Percentiles rank a stretch among this genome's conserved stretches.
phyloP scores from a whole-genome alignment of 169 alveolate species.

The Plasmodium vinckei region DNA sequence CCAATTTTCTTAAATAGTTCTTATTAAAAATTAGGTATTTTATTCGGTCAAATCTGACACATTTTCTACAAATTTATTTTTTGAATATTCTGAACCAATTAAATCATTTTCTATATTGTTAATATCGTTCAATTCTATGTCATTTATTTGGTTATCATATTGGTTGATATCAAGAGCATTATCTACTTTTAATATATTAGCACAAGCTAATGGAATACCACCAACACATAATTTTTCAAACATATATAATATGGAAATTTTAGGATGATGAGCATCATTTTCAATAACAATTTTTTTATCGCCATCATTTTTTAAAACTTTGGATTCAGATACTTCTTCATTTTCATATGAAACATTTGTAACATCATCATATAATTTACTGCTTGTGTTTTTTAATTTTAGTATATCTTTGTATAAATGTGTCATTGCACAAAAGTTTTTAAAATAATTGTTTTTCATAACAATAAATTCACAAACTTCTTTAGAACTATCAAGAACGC shows the following conservation, averaged over 20 bases:
- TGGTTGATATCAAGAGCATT: conserved; percentile 46
- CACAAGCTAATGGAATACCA: conserved; percentile 71
- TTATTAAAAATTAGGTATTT: no score
- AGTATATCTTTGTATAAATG: conserved; percentile 17
- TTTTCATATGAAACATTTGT: conserved; percentile 39
- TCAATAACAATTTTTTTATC: conserved; percentile 47
- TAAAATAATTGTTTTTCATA: conserved; percentile 14
- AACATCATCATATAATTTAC: conserved; percentile 25
- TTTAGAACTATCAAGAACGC: conserved; percentile 36
- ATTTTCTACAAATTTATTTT: conserved; percentile 15
- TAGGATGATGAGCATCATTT: conserved; percentile 40
- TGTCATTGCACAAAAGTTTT: conserved; percentile 24
- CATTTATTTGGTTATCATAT: neutral
- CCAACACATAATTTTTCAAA: conserved; percentile 68
- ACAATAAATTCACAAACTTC: conserved; percentile 43
- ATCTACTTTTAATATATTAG: conserved; percentile 40
- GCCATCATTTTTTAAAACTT: conserved; percentile 33
- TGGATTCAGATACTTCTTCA: conserved; percentile 15
- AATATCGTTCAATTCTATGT: neutral
- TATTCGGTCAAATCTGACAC: conserved; percentile 43
- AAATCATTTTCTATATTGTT: conserved; percentile 17
- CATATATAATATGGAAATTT: conserved; percentile 43
- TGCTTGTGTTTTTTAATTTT: conserved; percentile 25
- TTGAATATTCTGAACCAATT: neutral
- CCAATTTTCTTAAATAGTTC: no score